Conservation (phyloP, 2,329 filamentous ascomycete species). For the Paracorniculantispora psalliotae region DNA sequence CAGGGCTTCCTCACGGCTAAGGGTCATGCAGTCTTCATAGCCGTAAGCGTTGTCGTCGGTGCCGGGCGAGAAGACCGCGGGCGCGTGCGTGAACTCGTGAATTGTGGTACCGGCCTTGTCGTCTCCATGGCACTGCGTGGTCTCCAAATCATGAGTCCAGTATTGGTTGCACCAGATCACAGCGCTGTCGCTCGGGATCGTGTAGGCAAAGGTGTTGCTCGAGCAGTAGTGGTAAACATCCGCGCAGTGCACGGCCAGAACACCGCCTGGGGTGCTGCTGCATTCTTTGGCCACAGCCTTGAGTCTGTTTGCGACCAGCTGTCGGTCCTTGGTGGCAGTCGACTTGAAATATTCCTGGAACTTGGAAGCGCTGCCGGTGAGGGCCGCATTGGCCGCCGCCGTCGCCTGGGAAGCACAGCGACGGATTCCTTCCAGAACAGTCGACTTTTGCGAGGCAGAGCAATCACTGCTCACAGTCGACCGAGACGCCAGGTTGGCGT, state of each 20-base stretch:
- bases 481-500: background rate
- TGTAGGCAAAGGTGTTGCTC: conserved; percentile 4
- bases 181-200: background rate
- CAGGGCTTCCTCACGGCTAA: background rate
- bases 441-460: background rate
- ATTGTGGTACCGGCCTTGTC: conserved; percentile 7
- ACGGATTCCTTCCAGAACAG: background rate
- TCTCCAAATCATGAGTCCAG: background rate
- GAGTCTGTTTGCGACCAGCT: conserved; percentile 2
- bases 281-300: conserved; percentile 6
- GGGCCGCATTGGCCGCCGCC: background rate
- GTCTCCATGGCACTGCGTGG: conserved; percentile 1
- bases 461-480: conserved; percentile 4
- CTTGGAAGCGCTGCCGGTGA: conserved; percentile 4
- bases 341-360: conserved; percentile 7
- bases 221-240: conserved; percentile 3
- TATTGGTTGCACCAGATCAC: conserved; percentile 7
- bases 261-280: conserved; percentile 2
- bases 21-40: background rate
- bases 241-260: background rate
- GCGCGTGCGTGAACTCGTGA: conserved; percentile 1
- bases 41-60: conserved; percentile 3
- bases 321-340: background rate
- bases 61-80: background rate
- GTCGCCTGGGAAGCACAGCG: background rate